phyloP scores from a whole-genome alignment of 2,329 filamentous ascomycete species.

The Alternaria novae-zelandiae region DNA sequence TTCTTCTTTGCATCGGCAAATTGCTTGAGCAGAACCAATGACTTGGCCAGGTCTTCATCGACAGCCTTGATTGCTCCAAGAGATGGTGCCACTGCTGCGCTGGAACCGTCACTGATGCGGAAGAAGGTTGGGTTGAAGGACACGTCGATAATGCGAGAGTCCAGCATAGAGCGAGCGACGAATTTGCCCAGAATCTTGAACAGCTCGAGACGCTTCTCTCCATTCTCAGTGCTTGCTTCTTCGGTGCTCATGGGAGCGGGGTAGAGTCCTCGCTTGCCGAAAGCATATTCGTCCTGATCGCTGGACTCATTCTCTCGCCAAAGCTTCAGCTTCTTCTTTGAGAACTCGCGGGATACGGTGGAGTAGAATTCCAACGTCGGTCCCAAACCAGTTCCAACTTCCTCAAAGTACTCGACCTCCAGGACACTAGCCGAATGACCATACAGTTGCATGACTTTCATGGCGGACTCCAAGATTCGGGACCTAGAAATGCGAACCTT shows the following conservation, averaged over 20 bases:
- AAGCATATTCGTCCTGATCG: conserved; percentile 79
- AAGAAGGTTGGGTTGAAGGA: conserved; percentile 98
- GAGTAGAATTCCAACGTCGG: conserved; percentile 98
- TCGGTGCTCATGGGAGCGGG: conserved; percentile 86
- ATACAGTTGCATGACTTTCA: conserved; percentile 99
- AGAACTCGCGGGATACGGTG: conserved; percentile 95
- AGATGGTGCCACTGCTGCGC: conserved; percentile 74
- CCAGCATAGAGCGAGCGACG: conserved; percentile 96
- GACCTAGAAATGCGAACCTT: conserved; percentile 96
- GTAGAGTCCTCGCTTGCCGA: conserved; percentile 84
- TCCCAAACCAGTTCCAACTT: conserved; percentile 93
- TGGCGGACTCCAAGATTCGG: conserved; percentile 93
- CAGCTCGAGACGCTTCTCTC: conserved; percentile 84
- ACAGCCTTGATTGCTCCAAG: conserved; percentile 89
- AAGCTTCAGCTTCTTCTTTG: conserved; percentile 93
- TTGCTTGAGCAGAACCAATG: conserved; percentile 84
- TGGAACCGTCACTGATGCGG: conserved; percentile 77
- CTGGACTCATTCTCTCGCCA: conserved; percentile 90
- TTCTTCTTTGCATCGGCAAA: conserved; percentile 83
- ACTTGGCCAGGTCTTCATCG: conserved; percentile 83
- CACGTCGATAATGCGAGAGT: conserved; percentile 96
- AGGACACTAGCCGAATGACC: conserved; percentile 95
- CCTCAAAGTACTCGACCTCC: conserved; percentile 98
- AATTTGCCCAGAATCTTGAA: conserved; percentile 97
- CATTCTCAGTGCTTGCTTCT: conserved; percentile 74